These are phyloP conservation scores for Zygoascus tannicola DNA, from an alignment of 805 yeast genomes.

Conservation along the genomic window DNA sequence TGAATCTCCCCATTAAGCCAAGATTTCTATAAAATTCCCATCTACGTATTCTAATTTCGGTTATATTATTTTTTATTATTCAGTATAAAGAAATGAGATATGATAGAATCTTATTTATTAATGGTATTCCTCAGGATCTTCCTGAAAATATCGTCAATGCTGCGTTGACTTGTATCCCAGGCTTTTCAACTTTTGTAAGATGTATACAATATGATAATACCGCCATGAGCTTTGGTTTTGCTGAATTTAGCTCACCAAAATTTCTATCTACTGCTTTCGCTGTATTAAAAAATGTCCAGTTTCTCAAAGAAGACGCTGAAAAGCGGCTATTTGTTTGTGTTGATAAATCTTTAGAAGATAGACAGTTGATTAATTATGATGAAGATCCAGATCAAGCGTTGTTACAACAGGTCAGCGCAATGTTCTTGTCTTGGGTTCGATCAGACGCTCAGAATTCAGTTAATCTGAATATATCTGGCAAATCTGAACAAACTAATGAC, in stretches of 20 bases:
- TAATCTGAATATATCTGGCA: not conserved
- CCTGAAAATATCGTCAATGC: slow-evolving; percentile 15
- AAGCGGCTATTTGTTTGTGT: slow-evolving; percentile 1
- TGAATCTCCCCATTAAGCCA: no score
- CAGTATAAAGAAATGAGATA: no score
- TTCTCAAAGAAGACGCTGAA: not conserved
- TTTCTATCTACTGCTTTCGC: slow-evolving; percentile 15
- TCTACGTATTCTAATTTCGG: not conserved
- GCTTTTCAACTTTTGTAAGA: slow-evolving; percentile 12
- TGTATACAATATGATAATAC: slow-evolving; percentile 9
- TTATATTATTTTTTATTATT: no score
- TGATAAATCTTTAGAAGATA: not conserved
- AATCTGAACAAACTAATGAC: not conserved
- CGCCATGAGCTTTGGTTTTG: slow-evolving; percentile 15
- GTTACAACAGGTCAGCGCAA: not conserved
- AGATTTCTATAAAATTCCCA: no score
- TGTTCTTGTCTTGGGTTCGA: not conserved
- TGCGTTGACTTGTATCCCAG: slow-evolving; percentile 13
- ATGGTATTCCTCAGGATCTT: slow-evolving; percentile 13
- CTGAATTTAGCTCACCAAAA: slow-evolving; percentile 10
- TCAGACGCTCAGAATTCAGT: not conserved
- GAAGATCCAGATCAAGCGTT: slow-evolving; percentile 5
- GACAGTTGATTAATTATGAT: not conserved
- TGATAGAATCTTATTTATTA: slow-evolving; percentile 2
- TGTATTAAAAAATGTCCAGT: slow-evolving; percentile 12